A percentile compares a stretch with the other conserved stretches of the same genome.
phyloP scores from a whole-genome alignment of 208 protist genomes.

The Leishmania mexicana region DNA sequence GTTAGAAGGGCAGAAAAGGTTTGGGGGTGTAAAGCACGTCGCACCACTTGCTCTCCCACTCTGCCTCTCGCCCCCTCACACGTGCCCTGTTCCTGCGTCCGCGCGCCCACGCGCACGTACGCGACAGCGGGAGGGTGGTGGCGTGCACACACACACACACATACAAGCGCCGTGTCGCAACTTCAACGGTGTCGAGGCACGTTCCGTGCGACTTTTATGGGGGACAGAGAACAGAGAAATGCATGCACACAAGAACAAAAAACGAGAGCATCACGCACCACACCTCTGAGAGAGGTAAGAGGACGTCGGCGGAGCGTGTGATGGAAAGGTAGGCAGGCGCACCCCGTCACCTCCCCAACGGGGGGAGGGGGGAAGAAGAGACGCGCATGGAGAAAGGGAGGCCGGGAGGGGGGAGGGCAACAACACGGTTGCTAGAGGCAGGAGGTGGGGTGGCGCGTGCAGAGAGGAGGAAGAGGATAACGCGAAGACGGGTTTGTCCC shows the following conservation, averaged over 20 bases:
- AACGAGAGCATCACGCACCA: neutral
- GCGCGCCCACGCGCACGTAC: neutral
- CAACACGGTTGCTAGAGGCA: no score
- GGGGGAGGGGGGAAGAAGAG: neutral
- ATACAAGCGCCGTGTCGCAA: neutral
- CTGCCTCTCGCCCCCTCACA: neutral
- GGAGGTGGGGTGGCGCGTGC: neutral
- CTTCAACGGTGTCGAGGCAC: neutral
- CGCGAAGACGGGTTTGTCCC: conserved; percentile 27
- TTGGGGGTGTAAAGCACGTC: neutral
- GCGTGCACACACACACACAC: no score
- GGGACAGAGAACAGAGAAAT: neutral
- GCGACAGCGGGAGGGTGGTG: neutral
- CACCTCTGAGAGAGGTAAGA: neutral
- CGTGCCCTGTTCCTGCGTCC: neutral
- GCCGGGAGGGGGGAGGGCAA: neutral
- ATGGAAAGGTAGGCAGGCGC: neutral
- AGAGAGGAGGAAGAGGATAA: conserved; percentile 3
- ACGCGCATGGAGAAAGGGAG: neutral
- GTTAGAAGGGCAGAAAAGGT: neutral
- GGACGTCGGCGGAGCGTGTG: neutral
- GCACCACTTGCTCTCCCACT: neutral
- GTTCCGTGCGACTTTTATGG: neutral
- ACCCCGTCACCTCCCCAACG: neutral
- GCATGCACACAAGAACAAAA: neutral